Evolutionary conservation across 768 basidiomycete species (phyloP).

Genomic region (Boletus subparvulus): DNA sequence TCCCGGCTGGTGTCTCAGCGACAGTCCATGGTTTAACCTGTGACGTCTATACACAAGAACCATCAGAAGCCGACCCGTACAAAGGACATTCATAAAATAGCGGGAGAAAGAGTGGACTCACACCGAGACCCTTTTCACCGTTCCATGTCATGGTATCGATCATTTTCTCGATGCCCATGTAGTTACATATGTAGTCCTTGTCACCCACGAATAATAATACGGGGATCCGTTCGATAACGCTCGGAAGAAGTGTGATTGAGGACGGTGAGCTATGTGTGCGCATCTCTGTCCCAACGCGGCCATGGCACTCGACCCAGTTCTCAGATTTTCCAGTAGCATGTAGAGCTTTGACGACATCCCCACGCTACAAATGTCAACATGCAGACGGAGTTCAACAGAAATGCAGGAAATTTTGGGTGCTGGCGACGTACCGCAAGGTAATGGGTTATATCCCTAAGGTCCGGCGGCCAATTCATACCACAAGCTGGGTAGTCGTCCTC

Average conservation of each 20-base stretch:
- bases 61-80: neutral
- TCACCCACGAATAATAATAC: slow-evolving; percentile 94
- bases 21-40: slow-evolving; percentile 76
- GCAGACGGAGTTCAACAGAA: neutral
- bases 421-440: slow-evolving; percentile 72
- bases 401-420: neutral
- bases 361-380: slow-evolving; percentile 47
- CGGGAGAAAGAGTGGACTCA: slow-evolving; percentile 38
- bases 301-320: slow-evolving; percentile 86
- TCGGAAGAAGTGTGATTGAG: slow-evolving; percentile 73
- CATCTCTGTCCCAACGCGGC: slow-evolving; percentile 64
- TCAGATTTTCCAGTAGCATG: slow-evolving; percentile 78
- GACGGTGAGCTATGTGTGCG: slow-evolving; percentile 56
- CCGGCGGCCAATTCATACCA: slow-evolving; percentile 98
- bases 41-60: slow-evolving; percentile 46
- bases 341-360: slow-evolving; percentile 77
- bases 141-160: slow-evolving; percentile 85
- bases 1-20: slow-evolving; percentile 73
- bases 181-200: slow-evolving; percentile 96
- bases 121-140: slow-evolving; percentile 79
- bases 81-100: neutral
- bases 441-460: slow-evolving; percentile 67
- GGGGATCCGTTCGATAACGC: slow-evolving; percentile 73
- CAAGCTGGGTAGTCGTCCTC: slow-evolving; percentile 84
- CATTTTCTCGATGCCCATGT: slow-evolving; percentile 85